Base-by-base conservation (phyloP, 179 eudicot species). In the Vitellaria paradoxa region DNA sequence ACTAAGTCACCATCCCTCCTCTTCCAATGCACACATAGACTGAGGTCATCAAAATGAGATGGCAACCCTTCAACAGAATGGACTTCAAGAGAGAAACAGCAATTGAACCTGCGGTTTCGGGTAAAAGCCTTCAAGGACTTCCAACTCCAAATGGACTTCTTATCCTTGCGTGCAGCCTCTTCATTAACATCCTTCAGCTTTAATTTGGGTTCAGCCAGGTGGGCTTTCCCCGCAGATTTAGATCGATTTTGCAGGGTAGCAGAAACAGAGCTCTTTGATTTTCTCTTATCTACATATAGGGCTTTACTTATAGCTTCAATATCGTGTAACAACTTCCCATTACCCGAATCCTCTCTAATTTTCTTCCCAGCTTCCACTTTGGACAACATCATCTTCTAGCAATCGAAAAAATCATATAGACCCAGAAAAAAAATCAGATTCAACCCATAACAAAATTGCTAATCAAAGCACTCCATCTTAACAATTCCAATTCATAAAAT, bases 141-240 rank as follows among this genome's bases (percentile, higher is more conserved):
- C 99, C 99, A 96, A 76, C 85, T 89, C 98, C 97, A 96, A 77
- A 89, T 83, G 45, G 99, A 89, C 77, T 91, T 90, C 86, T 91
- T 93, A 61, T 96, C 99, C 84, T 89, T 93, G 6, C 76, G 80
- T 56, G 81, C 69, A 0, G 78, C 53, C 60, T 86, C 93, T 61
- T 84, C 79, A 74, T 79, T 84, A 57, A 50, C 83, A 70, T 77
- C 84, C 77, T 86, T 85, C 14, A 60, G 64, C 81, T 87, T 92
- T 11, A 55, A 80, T 76, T 81, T 80, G 62, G 87, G 69, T 17
- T 79, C 85, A 1, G 50, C 64, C 53, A 77, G 52, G 63, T 69
- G 84, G 6, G 86, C 20, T 78, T 88, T 88, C 37, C 90, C 89
- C 0, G 75, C 75, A 10, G 91, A 80, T 73, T 82, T 86, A n/a